Conservation (phyloP, 495 filamentous ascomycete species). For the Halenospora varia region DNA sequence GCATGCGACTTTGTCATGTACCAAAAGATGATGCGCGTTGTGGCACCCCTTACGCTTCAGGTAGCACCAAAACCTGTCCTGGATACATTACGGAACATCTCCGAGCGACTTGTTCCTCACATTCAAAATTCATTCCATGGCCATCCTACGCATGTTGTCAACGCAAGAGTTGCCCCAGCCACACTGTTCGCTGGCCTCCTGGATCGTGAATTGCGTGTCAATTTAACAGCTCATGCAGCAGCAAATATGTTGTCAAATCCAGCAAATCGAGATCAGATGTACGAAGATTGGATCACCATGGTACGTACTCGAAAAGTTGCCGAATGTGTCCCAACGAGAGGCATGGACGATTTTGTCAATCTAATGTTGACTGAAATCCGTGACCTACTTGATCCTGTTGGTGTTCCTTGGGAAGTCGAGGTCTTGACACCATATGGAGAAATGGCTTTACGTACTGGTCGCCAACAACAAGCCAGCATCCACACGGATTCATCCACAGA, state of each 20-base stretch:
- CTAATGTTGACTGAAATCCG: constrained; percentile 74
- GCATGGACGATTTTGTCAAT: constrained; percentile 62
- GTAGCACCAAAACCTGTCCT: constrained; percentile 82
- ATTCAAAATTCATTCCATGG: constrained; percentile 75
- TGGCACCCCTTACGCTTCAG: constrained; percentile 79
- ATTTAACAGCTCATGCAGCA: constrained; percentile 82
- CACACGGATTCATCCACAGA: constrained; percentile 40
- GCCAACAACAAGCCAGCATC: constrained; percentile 25
- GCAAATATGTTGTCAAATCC: constrained; percentile 71
- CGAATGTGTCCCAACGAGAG: constrained; percentile 56
- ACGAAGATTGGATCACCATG: constrained; percentile 79
- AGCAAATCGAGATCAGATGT: constrained; percentile 83
- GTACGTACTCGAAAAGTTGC: constrained; percentile 68
- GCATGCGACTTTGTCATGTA: constrained; percentile 95
- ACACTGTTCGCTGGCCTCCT: constrained; percentile 83
- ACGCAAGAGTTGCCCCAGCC: constrained; percentile 83
- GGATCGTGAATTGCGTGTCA: constrained; percentile 82
- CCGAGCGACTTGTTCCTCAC: constrained; percentile 70
- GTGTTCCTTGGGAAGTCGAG: constrained; percentile 50
- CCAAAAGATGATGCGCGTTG: constrained; percentile 88
- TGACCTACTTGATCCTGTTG: constrained; percentile 61
- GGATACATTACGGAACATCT: constrained; percentile 79
- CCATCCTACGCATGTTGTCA: constrained; percentile 75
- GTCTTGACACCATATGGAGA: constrained; percentile 51
- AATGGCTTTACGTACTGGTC: constrained; percentile 38